A percentile compares a stretch with the other conserved stretches of the same genome.
Evolutionary conservation across 768 basidiomycete species (phyloP).

Genomic region (Coprinopsis cinerea): DNA sequence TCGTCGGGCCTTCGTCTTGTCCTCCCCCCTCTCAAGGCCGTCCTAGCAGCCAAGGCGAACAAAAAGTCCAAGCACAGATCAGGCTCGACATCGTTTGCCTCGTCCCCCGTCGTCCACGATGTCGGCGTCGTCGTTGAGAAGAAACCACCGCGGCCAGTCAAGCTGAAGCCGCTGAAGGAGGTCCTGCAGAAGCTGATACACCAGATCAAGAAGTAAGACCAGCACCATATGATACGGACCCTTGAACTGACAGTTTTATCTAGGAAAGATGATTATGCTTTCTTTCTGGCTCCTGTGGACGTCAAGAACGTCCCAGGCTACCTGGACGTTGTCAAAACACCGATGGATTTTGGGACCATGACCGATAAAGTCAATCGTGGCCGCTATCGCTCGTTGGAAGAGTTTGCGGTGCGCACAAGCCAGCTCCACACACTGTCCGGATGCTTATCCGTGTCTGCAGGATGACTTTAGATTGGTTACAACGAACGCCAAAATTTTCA

Average conservation of each 20-base stretch:
- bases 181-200: conserved; percentile 59
- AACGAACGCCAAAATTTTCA: conserved; percentile 70
- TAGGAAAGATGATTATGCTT: conserved; percentile 84
- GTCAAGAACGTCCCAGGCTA: conserved; percentile 54
- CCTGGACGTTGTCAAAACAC: conserved; percentile 63
- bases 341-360: conserved; percentile 94
- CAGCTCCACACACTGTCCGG: neutral
- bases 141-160: conserved; percentile 50
- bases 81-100: conserved; percentile 14
- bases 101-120: conserved; percentile 21
- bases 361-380: conserved; percentile 68
- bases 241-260: conserved; percentile 3
- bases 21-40: conserved; percentile 57
- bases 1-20: conserved; percentile 58
- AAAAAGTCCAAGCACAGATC: conserved; percentile 40
- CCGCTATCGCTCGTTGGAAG: conserved; percentile 74
- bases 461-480: conserved; percentile 69
- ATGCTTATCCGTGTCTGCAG: neutral
- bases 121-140: conserved; percentile 31
- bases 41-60: conserved; percentile 49
- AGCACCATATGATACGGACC: neutral
- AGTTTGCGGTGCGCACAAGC: conserved; percentile 58
- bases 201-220: conserved; percentile 71
- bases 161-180: conserved; percentile 76
- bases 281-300: conserved; percentile 71